Base-by-base conservation (phyloP, 1,284 basidiomycete species). In the Schizopora paradoxa region DNA sequence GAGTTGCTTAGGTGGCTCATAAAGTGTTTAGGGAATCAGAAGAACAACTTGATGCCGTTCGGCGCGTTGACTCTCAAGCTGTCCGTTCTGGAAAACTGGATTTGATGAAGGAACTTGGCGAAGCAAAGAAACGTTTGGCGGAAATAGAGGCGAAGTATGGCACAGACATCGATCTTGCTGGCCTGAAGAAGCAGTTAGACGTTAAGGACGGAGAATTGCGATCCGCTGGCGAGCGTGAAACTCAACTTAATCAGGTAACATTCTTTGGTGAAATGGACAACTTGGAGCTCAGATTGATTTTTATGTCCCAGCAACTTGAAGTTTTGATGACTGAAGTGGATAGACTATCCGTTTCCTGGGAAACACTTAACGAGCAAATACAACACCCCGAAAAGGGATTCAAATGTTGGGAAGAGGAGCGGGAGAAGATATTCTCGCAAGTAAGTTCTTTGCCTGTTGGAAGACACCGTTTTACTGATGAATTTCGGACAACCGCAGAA, bases 311-410 rank as follows among this genome's bases (percentile, higher is more conserved):
- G 32, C 40, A 54, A 29, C 29, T 56, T 0, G 57, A 91, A 77
- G 74, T 84, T 4, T 64, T 94, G 18, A 95, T 89, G 57, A 72
- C 80, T 31, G 94, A 98, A 65, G 68, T 97, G 4, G 93, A 96
- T 52, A 82, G 83, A 54, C 63, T 98, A 22, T 91, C 91, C 11
- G 76, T 79, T 38, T 84, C 91, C 0, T 97, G 91, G 87, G 90
- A 93, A 57, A 68, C 75, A n/a, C 69, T 94, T 23, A 91, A 95
- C 55, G 74, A 78, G 42, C 87, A 91, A 53, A 76, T 92, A 35
- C 82, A 86, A 54, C 83, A 74, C 62, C 95, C 95, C 63, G 79
- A 92, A 1, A 88, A 89, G 53, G 87, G 95, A 47, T 68, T 97
- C 22, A 70, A 76, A 32, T 72, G 70, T 11, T 69, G 85, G 59